Evolutionary conservation across 192 early-diverging fungal genomes (phyloP).

Genomic region (Podila horticola): DNA sequence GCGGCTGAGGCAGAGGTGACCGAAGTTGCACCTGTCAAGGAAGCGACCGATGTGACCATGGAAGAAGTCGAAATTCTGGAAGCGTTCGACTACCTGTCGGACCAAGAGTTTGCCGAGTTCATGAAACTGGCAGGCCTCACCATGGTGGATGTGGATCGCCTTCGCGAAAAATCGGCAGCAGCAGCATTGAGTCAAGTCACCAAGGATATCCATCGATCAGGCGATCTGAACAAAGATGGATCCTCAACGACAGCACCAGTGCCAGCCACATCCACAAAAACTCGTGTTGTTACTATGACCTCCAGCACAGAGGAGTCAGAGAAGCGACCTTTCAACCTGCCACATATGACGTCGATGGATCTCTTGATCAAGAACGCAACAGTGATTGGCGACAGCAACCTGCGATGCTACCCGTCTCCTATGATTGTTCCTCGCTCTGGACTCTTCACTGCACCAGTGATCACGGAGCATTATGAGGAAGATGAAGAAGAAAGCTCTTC

Average conservation of each 20-base stretch:
- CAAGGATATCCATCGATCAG: constrained; percentile 26
- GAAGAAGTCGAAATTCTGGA: constrained; percentile 46
- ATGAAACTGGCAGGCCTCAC: constrained; percentile 32
- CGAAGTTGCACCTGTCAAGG: not conserved
- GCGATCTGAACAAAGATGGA: not conserved
- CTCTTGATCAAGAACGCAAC: constrained; percentile 31
- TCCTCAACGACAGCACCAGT: not conserved
- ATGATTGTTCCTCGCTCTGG: not conserved
- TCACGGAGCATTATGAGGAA: not conserved
- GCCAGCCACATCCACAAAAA: not conserved
- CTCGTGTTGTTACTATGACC: no score
- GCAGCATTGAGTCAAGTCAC: constrained; percentile 31
- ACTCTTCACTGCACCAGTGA: not conserved
- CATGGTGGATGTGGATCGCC: constrained; percentile 30
- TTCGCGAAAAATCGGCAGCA: constrained; percentile 34
- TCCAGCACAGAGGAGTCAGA: no score
- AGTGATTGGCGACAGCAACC: constrained; percentile 41
- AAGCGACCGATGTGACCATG: constrained; percentile 15
- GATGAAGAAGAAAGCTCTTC: not conserved
- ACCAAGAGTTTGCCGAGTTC: constrained; percentile 38
- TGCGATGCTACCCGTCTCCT: constrained; percentile 32
- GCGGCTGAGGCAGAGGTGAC: not conserved
- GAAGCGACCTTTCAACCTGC: constrained; percentile 5
- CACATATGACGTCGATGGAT: constrained; percentile 48
- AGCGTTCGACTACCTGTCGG: constrained; percentile 46